A percentile compares a stretch with the other conserved stretches of the same genome.
These are phyloP conservation scores for Agaricus subrufescens DNA, from an alignment of 768 basidiomycete species.

Conservation along the genomic window DNA sequence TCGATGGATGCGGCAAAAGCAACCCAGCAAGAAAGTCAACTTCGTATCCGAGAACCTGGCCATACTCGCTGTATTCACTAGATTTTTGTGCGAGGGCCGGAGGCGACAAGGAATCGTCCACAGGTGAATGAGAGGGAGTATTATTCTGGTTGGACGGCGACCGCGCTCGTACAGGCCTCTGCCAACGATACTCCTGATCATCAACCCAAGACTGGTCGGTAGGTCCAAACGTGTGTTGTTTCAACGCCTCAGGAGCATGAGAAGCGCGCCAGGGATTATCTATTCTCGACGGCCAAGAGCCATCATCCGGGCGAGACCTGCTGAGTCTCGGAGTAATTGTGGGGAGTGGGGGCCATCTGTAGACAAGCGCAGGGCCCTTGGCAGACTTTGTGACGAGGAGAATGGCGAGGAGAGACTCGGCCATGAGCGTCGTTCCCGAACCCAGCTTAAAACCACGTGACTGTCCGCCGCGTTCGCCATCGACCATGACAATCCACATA, in stretches of 20 bases:
- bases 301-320: slow-evolving; percentile 55
- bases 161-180: slow-evolving; percentile 48
- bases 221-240: slow-evolving; percentile 19
- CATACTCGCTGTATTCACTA: slow-evolving; percentile 44
- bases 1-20: slow-evolving; percentile 69
- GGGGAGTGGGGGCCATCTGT: slow-evolving; percentile 81
- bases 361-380: slow-evolving; percentile 74
- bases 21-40: slow-evolving; percentile 77
- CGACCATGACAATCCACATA: too few species aligned
- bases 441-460: too few species aligned
- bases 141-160: slow-evolving; percentile 46
- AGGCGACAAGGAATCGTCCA: slow-evolving; percentile 39
- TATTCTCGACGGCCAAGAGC: slow-evolving; percentile 42
- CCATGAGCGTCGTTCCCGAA: slow-evolving; percentile 37
- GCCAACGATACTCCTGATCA: slow-evolving; percentile 61
- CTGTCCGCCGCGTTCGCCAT: too few species aligned
- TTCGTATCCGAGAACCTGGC: slow-evolving; percentile 74
- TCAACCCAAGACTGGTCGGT: slow-evolving; percentile 18
- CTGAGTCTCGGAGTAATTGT: slow-evolving; percentile 59
- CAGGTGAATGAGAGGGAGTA: slow-evolving; percentile 37
- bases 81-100: slow-evolving; percentile 32
- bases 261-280: slow-evolving; percentile 77
- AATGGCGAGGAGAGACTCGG: slow-evolving; percentile 75
- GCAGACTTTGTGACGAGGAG: slow-evolving; percentile 83
- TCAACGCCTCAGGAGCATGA: slow-evolving; percentile 25